Base-by-base conservation (phyloP, 1,139 yeast genomes). In the Torulaspora pretoriensis region DNA sequence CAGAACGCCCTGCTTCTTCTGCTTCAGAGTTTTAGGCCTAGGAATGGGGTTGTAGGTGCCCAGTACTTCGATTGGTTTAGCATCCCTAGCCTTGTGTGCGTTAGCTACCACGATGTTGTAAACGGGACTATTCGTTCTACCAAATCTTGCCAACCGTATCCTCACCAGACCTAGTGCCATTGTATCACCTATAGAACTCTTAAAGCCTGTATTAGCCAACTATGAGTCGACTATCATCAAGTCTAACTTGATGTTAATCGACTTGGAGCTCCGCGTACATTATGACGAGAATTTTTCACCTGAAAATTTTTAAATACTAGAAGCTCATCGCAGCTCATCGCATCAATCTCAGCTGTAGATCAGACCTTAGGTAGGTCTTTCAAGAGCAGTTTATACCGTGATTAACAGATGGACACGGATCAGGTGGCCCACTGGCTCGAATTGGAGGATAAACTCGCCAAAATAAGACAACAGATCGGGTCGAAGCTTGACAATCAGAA, bases 41-140 rank as follows among this genome's bases (percentile, higher is more conserved):
- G 97, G 86, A 23, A 78, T 72, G 17, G 99, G 96, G 64, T 89
- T 81, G 64, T 88, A 92, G 1, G 96, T 89, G 30, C 99, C 99
- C 53, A 92, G 70, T 9, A 92, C 98, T 68, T 92, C 99, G 40
- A 92, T 80, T 6, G 99, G 99, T 53, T 86, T 77, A 48, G 80
- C 80, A 64, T 86, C 89, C 53, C 95, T 77, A 16, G 90, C 95
- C 33, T 67, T 68, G 56, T 70, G 72, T 40, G 81, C 80, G 53
- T 83, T 81, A 19, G 95, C 80, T 10, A 92, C 96, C 12, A 92
- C 97, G 41, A 92, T 89, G 66, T 92, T 94, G 71, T 88, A 92
- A 4, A 85, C 73, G 0, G 98, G 98, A 51, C 80, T 80, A 66
- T 84, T 83, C 56, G 75, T 83, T 67, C 97, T 80, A 35, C 99